Conservation (phyloP, 768 basidiomycete genomes). For the Pisolithus marmoratus region DNA sequence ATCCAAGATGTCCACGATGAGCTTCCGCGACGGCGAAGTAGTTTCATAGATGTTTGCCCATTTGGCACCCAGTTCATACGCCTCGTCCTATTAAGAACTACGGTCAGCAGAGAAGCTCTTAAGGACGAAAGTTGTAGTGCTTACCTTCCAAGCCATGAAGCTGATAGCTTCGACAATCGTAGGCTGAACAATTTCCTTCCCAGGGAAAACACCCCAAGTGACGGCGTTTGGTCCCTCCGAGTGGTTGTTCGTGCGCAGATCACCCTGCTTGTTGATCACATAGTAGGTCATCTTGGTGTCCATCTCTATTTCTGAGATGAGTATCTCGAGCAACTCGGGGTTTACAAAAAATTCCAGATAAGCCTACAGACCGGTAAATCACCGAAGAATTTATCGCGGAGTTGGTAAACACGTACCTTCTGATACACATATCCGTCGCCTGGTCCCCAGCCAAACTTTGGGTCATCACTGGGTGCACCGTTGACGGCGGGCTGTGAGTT, state of each 20-base stretch:
- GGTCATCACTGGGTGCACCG: constrained; percentile 79
- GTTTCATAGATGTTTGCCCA: constrained; percentile 87
- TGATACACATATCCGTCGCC: constrained; percentile 93
- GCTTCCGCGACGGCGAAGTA: constrained; percentile 64
- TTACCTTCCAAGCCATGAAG: constrained; percentile 97
- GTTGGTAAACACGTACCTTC: constrained; percentile 48
- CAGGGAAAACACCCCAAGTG: constrained; percentile 97
- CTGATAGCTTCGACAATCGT: constrained; percentile 96
- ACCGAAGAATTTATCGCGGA: constrained; percentile 1
- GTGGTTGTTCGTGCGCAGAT: constrained; percentile 90
- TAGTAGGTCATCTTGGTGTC: constrained; percentile 93
- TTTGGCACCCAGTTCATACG: constrained; percentile 85
- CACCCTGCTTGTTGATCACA: constrained; percentile 93
- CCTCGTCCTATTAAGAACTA: constrained; percentile 67
- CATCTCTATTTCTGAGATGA: constrained; percentile 77
- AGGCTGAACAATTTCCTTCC: constrained; percentile 93
- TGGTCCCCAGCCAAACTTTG: constrained; percentile 90
- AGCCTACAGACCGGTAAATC: constrained; percentile 46
- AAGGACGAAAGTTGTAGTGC: constrained; percentile 11
- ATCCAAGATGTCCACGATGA: constrained; percentile 78
- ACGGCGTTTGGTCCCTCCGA: constrained; percentile 97
- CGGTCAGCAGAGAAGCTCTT: constrained; percentile 1
- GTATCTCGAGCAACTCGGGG: constrained; percentile 62
- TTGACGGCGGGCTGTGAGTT: constrained; percentile 97
- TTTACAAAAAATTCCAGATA: constrained; percentile 95